A percentile compares a stretch with the other conserved stretches of the same genome.
Evolutionary conservation across 116 monocot genomes (phyloP).

Genomic region (Posidonia oceanica): DNA sequence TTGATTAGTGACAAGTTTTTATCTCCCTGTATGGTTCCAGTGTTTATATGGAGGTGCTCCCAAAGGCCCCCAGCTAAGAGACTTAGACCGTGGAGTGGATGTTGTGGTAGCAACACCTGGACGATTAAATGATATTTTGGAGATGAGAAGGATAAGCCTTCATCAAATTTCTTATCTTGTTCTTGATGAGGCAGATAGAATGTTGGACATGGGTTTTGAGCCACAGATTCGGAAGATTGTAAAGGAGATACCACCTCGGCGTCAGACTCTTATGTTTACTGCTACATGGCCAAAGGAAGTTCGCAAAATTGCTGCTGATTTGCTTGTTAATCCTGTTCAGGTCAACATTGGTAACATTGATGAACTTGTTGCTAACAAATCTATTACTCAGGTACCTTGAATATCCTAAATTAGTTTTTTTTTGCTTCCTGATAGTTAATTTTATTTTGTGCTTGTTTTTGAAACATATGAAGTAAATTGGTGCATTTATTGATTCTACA

Average conservation of each 20-base stretch:
- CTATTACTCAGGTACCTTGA: slow-evolving; percentile 54
- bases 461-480: background rate
- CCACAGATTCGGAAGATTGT: slow-evolving; percentile 90
- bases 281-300: slow-evolving; percentile 99
- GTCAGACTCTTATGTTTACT: slow-evolving; percentile 94
- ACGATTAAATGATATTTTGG: slow-evolving; percentile 81
- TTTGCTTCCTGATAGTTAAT: background rate
- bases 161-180: slow-evolving; percentile 83
- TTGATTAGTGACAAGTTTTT: background rate
- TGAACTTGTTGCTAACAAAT: slow-evolving; percentile 84
- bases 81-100: slow-evolving; percentile 74
- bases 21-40: slow-evolving; percentile 15
- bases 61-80: slow-evolving; percentile 84
- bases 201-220: slow-evolving; percentile 98
- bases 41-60: slow-evolving; percentile 95
- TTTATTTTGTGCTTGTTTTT: background rate
- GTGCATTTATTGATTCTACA: background rate
- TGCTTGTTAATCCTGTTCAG: slow-evolving; percentile 62
- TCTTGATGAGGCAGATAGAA: slow-evolving; percentile 90
- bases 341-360: slow-evolving; percentile 77
- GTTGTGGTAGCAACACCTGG: slow-evolving; percentile 95
- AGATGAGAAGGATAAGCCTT: slow-evolving; percentile 74
- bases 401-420: background rate
- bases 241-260: slow-evolving; percentile 56
- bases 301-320: slow-evolving; percentile 75